These are phyloP conservation scores for Pythium aristosporum DNA, from an alignment of 352 stramenopile genomes.

Conservation along the genomic window DNA sequence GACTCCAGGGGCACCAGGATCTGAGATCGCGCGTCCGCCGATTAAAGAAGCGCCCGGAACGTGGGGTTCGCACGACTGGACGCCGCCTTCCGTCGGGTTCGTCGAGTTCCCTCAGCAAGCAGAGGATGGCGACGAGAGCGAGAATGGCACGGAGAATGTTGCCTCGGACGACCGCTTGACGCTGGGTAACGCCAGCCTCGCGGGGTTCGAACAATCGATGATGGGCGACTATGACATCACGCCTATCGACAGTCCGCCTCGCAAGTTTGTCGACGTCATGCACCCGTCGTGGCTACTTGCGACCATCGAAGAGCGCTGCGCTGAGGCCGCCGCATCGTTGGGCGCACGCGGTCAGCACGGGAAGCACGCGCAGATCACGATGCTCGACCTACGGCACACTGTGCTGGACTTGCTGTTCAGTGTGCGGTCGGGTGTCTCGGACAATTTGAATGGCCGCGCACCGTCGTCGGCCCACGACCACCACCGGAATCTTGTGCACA, in stretches of 20 bases:
- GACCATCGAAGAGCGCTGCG: slow-evolving; percentile 66
- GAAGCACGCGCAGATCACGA: slow-evolving; percentile 24
- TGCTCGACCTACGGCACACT: slow-evolving; percentile 50
- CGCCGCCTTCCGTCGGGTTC: slow-evolving; percentile 9
- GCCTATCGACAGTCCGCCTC: neutral
- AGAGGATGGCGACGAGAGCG: neutral
- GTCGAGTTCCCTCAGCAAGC: neutral
- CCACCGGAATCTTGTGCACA: slow-evolving; percentile 40
- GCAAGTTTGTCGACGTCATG: slow-evolving; percentile 76
- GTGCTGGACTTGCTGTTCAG: slow-evolving; percentile 77
- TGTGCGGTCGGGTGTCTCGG: slow-evolving; percentile 39
- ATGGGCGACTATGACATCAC: neutral
- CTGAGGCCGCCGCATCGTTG: slow-evolving; percentile 35
- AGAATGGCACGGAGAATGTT: neutral
- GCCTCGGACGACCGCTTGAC: neutral
- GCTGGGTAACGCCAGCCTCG: neutral
- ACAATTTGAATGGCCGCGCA: slow-evolving; percentile 51
- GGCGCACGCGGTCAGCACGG: slow-evolving; percentile 19
- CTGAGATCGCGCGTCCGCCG: slow-evolving; percentile 10
- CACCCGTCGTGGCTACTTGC: slow-evolving; percentile 65
- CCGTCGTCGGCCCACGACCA: slow-evolving; percentile 43
- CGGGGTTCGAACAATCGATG: neutral
- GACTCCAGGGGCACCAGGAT: neutral
- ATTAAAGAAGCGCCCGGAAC: slow-evolving; percentile 18
- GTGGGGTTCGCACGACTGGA: slow-evolving; percentile 23